These are phyloP conservation scores for Calonectria naviculata DNA, from an alignment of 2,329 filamentous ascomycete genomes.

Conservation along the genomic window DNA sequence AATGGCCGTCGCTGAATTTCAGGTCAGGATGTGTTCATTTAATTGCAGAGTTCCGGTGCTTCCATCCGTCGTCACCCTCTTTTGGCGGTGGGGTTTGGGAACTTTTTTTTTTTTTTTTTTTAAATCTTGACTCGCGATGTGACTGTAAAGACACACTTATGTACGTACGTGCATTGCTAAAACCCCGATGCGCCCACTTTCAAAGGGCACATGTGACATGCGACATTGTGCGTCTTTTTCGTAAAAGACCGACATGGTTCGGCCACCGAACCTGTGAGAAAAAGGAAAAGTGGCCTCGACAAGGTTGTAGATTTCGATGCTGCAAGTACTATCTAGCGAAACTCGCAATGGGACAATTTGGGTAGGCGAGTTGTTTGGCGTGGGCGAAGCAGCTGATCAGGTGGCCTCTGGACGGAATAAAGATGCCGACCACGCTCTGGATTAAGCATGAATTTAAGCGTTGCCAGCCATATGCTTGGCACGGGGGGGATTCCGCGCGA, in stretches of 20 bases:
- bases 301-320: conserved; percentile 1
- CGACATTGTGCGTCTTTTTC: conserved; percentile 4
- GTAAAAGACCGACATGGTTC: conserved; percentile 1
- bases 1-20: neutral
- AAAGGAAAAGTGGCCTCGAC: neutral
- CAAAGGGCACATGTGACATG: conserved; percentile 2
- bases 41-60: neutral
- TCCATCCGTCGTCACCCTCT: neutral
- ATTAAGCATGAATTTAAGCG: conserved; percentile 65
- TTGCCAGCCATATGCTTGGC: conserved; percentile 59
- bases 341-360: conserved; percentile 24
- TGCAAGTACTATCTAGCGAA: conserved; percentile 4
- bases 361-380: conserved; percentile 19
- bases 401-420: conserved; percentile 24
- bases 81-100: neutral
- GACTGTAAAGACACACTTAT: neutral
- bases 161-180: neutral
- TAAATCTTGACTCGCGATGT: neutral
- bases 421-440: conserved; percentile 39
- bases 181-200: neutral
- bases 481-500: conserved; percentile 38
- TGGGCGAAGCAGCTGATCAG: conserved; percentile 26
- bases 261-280: neutral
- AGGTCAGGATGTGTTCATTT: neutral
- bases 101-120: neutral